Evolutionary conservation across 2,329 filamentous ascomycete genomes (phyloP), one percentile per base, ranked within the genome.

Genomic region (Neurospora sp.): DNA sequence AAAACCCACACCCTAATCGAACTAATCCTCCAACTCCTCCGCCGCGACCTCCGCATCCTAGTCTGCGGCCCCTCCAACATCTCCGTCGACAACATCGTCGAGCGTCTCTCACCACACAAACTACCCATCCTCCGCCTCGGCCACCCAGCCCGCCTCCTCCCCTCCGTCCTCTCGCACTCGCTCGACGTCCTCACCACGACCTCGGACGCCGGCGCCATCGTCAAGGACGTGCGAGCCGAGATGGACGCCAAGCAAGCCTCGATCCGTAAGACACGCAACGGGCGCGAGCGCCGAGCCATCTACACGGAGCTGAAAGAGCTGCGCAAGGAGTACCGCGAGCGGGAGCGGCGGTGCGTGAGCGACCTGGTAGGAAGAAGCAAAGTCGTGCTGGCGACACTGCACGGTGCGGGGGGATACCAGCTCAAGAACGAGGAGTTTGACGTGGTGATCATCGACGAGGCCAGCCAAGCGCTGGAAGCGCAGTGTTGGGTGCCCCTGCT

Each of bases 11-110:
- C 96, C 0, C 82, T 99, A 46, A 95, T 99, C 71, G 96, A 99
- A 79, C 84, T 99, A 12, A 97, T 99, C 71, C 84, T 96, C n/a
- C 96, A 99, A 77, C 83, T 98, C 74, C 83, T 96, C 69, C 90
- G 89, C 77, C 87, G 88, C 33, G 86, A 89, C 40, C 85, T 90
- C 69, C 88, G 93, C 1, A 84, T 98, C 11, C 85, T 98, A 1
- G 95, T 98, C n/a, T 98, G 96, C 76, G 96, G 95, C 0, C 96
- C 96, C 0, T 97, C 93, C 38, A 99, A 99, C 78, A 94, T 99
- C 75, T 96, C 93, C 0, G 96, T 99, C 1, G 96, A 99, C 85
- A 99, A 99, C 77, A 97, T 99, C 70, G 94, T 97, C 8, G 96
- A 99, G 80, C 89, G 96, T 8, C 86, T 98, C 1, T 88, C 93